Evolutionary conservation across 2,329 filamentous ascomycete genomes (phyloP), one percentile per base, ranked within the genome.

Genomic region (Alternaria metachromatica): DNA sequence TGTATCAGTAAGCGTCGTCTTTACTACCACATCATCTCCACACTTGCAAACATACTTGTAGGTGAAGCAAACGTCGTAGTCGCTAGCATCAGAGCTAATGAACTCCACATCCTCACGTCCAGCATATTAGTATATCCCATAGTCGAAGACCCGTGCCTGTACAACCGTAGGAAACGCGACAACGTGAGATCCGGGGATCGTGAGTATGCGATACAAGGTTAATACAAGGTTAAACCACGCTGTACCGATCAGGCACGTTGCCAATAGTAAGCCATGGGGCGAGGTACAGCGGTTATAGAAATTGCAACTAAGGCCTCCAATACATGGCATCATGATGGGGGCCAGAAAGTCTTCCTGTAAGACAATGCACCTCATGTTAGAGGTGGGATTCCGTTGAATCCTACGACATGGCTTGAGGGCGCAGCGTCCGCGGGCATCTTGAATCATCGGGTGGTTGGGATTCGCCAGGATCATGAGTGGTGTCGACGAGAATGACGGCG

Each of bases 1-100:
- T 26, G 55, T 18, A 37, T 72, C 43, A 74, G 65, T 60, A 62
- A n/a, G 13, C 6, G 6, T 41, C 13, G 26, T 13, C 25, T 25
- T 5, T 43, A 33, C 18, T 26, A 11, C 37, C n/a, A 41, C 33
- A 18, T 18, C 37, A 41, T 9, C 37, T 18, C 37, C n/a, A 41
- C 37, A 41, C 37, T 3, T 41, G 37, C n/a, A 18, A 18, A 41
- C 46, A 13, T 45, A n/a, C 48, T 45, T 4, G 37, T n/a, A 12
- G 20, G 28, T 20, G 30, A 57, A 50, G 18, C 18, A 30, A 23
- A 57, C 59, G 33, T 62, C 37, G 37, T 41, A 41, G n/a, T 41
- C 37, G 37, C 37, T 18, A 41, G 37, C 37, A 41, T 18, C 9
- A 41, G 37, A 18, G 37, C 9, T 18, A 41, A 18, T 11, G 37